Conservation (phyloP, 108 stramenopile species). For the Cyclotella atomus region DNA sequence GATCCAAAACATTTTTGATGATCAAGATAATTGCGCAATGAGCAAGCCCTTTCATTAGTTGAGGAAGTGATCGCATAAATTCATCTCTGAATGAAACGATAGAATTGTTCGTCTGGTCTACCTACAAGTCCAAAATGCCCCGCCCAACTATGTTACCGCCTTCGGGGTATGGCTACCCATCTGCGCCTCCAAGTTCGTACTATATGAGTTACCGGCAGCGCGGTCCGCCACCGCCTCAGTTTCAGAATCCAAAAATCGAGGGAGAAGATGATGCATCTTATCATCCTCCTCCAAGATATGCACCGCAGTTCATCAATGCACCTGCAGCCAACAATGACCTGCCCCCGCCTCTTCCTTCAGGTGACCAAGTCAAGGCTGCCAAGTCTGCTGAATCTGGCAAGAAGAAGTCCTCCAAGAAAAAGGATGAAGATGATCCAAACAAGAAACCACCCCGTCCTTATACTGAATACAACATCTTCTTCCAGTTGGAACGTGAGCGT, state of each 20-base stretch:
- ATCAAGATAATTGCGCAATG: slow-evolving; percentile 11
- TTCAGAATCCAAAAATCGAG: not conserved
- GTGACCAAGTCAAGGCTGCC: not conserved
- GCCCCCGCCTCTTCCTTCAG: not conserved
- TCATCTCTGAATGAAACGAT: too few species aligned
- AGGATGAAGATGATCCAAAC: slow-evolving; percentile 1
- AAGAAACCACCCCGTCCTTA: slow-evolving; percentile 47
- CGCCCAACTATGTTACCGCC: slow-evolving; percentile 3
- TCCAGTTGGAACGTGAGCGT: slow-evolving; percentile 43
- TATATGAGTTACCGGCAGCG: not conserved
- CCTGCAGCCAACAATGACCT: not conserved
- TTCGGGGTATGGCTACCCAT: not conserved
- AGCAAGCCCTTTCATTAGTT: not conserved
- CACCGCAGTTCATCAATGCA: slow-evolving; percentile 1
- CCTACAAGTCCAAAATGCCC: not conserved
- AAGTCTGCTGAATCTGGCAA: not conserved
- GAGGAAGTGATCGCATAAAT: not conserved
- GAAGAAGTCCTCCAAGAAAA: not conserved
- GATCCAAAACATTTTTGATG: not conserved
- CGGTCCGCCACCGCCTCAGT: not conserved
- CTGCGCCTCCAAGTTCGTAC: not conserved
- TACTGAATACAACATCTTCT: slow-evolving; percentile 52
- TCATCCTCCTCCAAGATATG: not conserved
- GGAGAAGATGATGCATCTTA: not conserved
- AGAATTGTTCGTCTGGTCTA: not conserved